Evolutionary conservation across 139 green algal genomes (phyloP).

Genomic region (Chloropicon primus): DNA sequence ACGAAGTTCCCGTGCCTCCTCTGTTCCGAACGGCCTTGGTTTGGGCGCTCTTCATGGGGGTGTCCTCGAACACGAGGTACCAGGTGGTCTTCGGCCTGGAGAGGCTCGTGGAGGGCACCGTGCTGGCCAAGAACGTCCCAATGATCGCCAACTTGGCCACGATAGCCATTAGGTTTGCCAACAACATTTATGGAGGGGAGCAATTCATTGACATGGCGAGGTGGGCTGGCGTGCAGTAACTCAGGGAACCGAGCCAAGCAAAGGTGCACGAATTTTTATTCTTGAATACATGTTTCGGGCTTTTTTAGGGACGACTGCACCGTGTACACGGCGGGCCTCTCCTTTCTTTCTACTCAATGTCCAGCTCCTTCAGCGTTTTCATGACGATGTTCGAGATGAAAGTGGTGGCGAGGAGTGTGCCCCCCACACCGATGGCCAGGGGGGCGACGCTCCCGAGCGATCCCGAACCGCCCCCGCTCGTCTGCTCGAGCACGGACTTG

Average conservation of each 20-base stretch:
- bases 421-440: neutral
- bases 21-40: slow-evolving; percentile 63
- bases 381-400: neutral
- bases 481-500: slow-evolving; percentile 20
- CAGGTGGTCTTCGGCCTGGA: slow-evolving; percentile 84
- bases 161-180: slow-evolving; percentile 75
- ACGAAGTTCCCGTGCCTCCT: slow-evolving; percentile 47
- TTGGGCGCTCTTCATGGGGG: slow-evolving; percentile 92
- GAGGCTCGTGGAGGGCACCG: slow-evolving; percentile 63
- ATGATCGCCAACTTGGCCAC: slow-evolving; percentile 63
- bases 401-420: neutral
- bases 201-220: slow-evolving; percentile 93
- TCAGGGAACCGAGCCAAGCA: neutral
- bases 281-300: too few relatives aligned
- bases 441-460: neutral
- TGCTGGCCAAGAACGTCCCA: slow-evolving; percentile 40
- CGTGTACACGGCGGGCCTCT: too few relatives aligned
- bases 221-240: slow-evolving; percentile 79
- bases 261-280: too few relatives aligned
- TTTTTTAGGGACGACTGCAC: too few relatives aligned
- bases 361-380: neutral
- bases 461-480: neutral
- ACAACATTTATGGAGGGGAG: slow-evolving; percentile 71
- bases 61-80: slow-evolving; percentile 87
- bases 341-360: neutral